Evolutionary conservation across 2,329 filamentous ascomycete genomes (phyloP).

Genomic region (Pseudogymnoascus sp.): DNA sequence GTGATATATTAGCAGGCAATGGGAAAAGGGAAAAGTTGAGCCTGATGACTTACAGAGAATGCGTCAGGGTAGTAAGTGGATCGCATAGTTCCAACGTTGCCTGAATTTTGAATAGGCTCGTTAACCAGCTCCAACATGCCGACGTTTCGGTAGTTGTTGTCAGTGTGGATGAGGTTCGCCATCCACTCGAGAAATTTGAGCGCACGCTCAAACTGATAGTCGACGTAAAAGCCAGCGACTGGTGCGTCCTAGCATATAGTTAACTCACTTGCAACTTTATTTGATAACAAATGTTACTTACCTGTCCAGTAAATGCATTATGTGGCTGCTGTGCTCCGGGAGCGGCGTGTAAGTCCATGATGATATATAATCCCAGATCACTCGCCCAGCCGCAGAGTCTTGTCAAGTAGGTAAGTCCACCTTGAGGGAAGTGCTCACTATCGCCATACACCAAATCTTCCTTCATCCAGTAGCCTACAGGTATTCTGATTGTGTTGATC

Average conservation of each 20-base stretch:
- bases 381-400: conserved; percentile 36
- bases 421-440: conserved; percentile 40
- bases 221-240: conserved; percentile 45
- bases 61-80: conserved; percentile 41
- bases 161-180: conserved; percentile 40
- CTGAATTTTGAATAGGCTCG: conserved; percentile 40
- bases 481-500: conserved; percentile 41
- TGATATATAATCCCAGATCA: conserved; percentile 39
- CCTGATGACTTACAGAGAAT: conserved; percentile 25
- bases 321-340: conserved; percentile 36
- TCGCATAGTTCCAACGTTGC: conserved; percentile 29
- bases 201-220: conserved; percentile 48
- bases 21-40: not conserved
- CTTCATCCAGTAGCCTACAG: conserved; percentile 42
- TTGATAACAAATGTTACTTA: conserved; percentile 5
- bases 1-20: not conserved
- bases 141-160: conserved; percentile 42
- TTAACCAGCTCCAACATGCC: conserved; percentile 53
- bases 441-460: conserved; percentile 36
- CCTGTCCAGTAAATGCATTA: conserved; percentile 35
- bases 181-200: conserved; percentile 49
- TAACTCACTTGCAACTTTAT: not conserved
- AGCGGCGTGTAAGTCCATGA: conserved; percentile 41
- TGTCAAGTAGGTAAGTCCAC: conserved; percentile 36
- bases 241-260: conserved; percentile 25